phyloP scores from a whole-genome alignment of 805 yeast species.

The Wilhelminamyces savonicus region DNA sequence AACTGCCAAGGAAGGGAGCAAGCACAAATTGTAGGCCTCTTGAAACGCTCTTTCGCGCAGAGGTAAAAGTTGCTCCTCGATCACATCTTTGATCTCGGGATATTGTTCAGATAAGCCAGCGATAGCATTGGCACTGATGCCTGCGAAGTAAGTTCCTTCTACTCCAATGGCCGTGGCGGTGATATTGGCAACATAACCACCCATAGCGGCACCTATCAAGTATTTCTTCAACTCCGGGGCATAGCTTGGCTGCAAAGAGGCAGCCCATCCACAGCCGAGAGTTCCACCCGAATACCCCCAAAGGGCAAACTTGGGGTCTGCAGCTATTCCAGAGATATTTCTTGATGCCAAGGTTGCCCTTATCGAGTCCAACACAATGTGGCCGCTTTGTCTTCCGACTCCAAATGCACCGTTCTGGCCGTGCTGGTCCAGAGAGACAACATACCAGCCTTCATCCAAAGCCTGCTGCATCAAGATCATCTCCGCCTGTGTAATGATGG shows the following conservation, averaged over 20 bases:
- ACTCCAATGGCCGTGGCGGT: slow-evolving; percentile 17
- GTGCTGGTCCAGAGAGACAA: slow-evolving; percentile 29
- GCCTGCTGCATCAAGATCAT: slow-evolving; percentile 7
- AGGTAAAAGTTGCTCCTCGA: slow-evolving; percentile 2
- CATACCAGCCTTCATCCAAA: slow-evolving; percentile 24
- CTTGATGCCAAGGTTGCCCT: slow-evolving; percentile 18
- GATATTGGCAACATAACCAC: slow-evolving; percentile 32
- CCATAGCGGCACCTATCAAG: slow-evolving; percentile 27
- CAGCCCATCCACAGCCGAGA: slow-evolving; percentile 1
- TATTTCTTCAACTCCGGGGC: slow-evolving; percentile 1
- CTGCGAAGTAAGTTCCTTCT: slow-evolving; percentile 22
- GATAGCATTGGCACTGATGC: slow-evolving; percentile 22
- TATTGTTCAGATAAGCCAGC: slow-evolving; percentile 26
- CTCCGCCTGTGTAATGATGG: slow-evolving; percentile 11
- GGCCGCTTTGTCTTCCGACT: slow-evolving; percentile 26
- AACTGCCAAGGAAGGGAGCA: not conserved
- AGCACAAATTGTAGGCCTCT: slow-evolving; percentile 1
- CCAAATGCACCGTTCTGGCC: slow-evolving; percentile 26
- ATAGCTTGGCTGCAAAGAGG: not conserved
- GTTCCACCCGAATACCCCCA: slow-evolving; percentile 1
- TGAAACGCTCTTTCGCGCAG: not conserved
- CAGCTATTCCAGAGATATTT: slow-evolving; percentile 11
- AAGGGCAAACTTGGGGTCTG: slow-evolving; percentile 9
- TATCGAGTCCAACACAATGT: slow-evolving; percentile 23
- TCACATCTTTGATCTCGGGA: slow-evolving; percentile 14